A percentile compares a stretch with the other conserved stretches of the same genome.
Evolutionary conservation across 208 protist genomes (phyloP).

Genomic region (Balamuthia mandrillaris): DNA sequence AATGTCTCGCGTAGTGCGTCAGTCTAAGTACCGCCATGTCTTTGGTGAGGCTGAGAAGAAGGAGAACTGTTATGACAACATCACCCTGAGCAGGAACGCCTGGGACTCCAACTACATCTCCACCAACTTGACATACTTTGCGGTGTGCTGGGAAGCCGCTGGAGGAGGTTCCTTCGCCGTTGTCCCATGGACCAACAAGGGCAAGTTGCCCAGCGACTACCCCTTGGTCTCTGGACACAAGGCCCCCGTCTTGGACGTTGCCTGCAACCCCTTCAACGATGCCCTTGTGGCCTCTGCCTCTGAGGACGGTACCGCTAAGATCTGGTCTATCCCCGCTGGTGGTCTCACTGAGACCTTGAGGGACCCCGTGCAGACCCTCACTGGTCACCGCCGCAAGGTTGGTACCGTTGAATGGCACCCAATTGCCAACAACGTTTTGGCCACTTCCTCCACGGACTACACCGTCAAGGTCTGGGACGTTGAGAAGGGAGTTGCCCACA

Average conservation of each 20-base stretch:
- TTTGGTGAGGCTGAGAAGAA: conserved; percentile 63
- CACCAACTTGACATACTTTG: conserved; percentile 71
- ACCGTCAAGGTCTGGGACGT: conserved; percentile 82
- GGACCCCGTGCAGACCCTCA: conserved; percentile 57
- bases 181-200: conserved; percentile 40
- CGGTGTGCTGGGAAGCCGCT: conserved; percentile 64
- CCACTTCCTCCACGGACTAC: conserved; percentile 66
- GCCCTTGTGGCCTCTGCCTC: conserved; percentile 70
- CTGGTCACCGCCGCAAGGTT: conserved; percentile 73
- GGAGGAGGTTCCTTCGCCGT: conserved; percentile 76
- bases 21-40: conserved; percentile 74
- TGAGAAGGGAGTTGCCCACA: conserved; percentile 69
- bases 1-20: conserved; percentile 43
- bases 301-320: conserved; percentile 72
- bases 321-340: conserved; percentile 72
- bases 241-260: conserved; percentile 70
- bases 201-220: conserved; percentile 45
- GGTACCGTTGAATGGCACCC: conserved; percentile 72
- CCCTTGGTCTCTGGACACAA: conserved; percentile 72
- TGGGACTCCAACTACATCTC: conserved; percentile 71
- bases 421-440: conserved; percentile 75
- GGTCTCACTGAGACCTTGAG: conserved; percentile 49
- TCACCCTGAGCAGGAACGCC: conserved; percentile 59
- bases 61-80: conserved; percentile 64
- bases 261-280: conserved; percentile 78